Evolutionary conservation across 1,284 basidiomycete genomes (phyloP), one percentile per base, ranked within the genome.

Genomic region (Hemileia vastatrix): DNA sequence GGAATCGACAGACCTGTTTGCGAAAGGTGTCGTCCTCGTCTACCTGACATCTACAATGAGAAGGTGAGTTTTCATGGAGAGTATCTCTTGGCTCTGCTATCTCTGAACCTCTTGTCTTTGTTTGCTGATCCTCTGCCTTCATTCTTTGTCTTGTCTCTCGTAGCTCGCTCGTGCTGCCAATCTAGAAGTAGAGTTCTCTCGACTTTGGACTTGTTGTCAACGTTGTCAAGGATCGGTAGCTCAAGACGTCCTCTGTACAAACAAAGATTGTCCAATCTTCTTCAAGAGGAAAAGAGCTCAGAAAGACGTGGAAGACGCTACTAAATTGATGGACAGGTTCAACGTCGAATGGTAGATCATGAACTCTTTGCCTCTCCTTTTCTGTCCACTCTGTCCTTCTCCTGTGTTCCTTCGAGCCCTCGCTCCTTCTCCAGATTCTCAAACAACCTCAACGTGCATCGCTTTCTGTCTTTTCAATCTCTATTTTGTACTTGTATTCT

Each of bases 201-300:
- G 73, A 2, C 62, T 75, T 24, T 75, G 73, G 73, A 74, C 72
- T 11, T 73, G 72, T 63, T 75, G 73, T 48, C 73, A 75, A 65
- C 68, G 73, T 6, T 75, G 73, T 58, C 71, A 72, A 56, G 72
- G 73, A 15, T 71, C 70, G 31, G 61, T 75, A 60, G 67, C 73
- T 3, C 66, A 94, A 86, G 94, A 98, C 72, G 94, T 97, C 18
- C 80, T 98, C 43, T 98, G 94, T 73, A 89, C 89, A 0, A 94
- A 90, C 73, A 93, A 90, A 72, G 94, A 98, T 77, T 98, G 94
- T 70, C 94, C 94, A 0, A 97, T 97, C 67, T 97, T 93, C 77
- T 97, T 97, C 76, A 91, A 94, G 84, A 80, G 94, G 45, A 95
- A 94, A 77, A 94, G 94, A 71, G 85, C 92, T 4, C 93, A 96